These are phyloP conservation scores for Xylaria telfairii DNA, from an alignment of 495 filamentous ascomycete genomes.

Conservation along the genomic window DNA sequence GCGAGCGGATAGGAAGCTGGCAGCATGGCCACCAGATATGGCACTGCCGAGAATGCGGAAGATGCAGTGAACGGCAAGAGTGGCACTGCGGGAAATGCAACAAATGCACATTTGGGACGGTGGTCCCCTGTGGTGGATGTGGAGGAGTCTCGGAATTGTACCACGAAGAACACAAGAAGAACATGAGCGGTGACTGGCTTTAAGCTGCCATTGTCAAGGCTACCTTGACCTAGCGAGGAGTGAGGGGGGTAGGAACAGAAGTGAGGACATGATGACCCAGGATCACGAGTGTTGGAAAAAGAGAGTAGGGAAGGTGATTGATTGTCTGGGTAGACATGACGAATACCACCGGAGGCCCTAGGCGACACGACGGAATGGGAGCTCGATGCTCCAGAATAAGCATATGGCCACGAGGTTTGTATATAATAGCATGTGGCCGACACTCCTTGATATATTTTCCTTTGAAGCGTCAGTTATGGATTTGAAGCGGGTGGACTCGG, in stretches of 20 bases:
- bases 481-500: slow-evolving; percentile 9
- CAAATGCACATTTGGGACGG: slow-evolving; percentile 21
- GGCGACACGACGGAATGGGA: not conserved
- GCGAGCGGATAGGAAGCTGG: slow-evolving; percentile 26
- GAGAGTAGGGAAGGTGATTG: no score
- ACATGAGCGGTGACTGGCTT: not conserved
- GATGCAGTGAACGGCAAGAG: slow-evolving; percentile 18
- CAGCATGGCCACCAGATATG: slow-evolving; percentile 25
- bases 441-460: slow-evolving; percentile 16
- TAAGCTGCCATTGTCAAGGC: not conserved
- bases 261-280: not conserved
- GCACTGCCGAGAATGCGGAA: slow-evolving; percentile 24
- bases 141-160: slow-evolving; percentile 23
- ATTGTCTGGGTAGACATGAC: not conserved
- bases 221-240: not conserved
- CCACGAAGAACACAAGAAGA: slow-evolving; percentile 17
- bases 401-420: slow-evolving; percentile 11
- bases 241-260: not conserved
- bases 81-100: slow-evolving; percentile 26
- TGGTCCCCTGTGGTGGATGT: slow-evolving; percentile 12
- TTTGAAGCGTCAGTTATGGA: slow-evolving; percentile 2
- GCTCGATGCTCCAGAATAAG: not conserved
- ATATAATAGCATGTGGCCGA: slow-evolving; percentile 1
- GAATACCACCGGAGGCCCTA: not conserved
- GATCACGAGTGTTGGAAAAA: not conserved